Evolutionary conservation across 2,329 filamentous ascomycete species (phyloP).

Genomic region (Cadophora gregata): DNA sequence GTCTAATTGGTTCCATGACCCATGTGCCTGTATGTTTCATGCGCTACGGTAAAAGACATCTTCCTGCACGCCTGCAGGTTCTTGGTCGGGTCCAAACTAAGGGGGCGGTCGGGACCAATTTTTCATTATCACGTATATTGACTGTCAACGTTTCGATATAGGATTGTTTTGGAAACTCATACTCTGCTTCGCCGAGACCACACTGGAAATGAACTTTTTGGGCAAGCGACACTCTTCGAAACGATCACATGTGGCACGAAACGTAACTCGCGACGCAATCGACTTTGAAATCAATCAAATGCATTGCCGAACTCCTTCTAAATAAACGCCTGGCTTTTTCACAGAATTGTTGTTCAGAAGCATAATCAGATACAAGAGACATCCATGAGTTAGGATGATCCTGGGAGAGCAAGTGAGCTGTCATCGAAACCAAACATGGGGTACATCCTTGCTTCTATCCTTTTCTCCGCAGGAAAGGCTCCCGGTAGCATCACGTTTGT

Average conservation of each 20-base stretch:
- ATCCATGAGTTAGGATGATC: neutral
- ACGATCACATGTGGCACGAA: no score
- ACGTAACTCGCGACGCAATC: no score
- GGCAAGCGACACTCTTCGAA: no score
- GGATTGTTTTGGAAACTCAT: neutral
- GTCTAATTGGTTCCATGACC: neutral
- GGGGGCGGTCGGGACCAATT: neutral
- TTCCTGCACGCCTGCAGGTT: neutral
- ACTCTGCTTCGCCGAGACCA: no score
- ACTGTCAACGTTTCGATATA: neutral
- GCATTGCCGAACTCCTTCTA: neutral
- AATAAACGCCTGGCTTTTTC: neutral
- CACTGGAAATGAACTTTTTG: no score
- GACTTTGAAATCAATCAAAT: no score
- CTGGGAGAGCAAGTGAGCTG: neutral
- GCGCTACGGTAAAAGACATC: constrained; percentile 15
- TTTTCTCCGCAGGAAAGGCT: neutral
- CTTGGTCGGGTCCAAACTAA: constrained; percentile 6
- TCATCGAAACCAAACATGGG: neutral
- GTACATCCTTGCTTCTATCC: neutral
- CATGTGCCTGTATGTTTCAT: constrained; percentile 15
- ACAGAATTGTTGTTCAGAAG: neutral
- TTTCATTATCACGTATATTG: neutral
- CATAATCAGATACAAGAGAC: neutral
- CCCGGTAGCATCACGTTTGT: neutral